Evolutionary conservation across 202 grass and related monocot genomes (phyloP).

Genomic region (Dendrocalamus latiflorus): DNA sequence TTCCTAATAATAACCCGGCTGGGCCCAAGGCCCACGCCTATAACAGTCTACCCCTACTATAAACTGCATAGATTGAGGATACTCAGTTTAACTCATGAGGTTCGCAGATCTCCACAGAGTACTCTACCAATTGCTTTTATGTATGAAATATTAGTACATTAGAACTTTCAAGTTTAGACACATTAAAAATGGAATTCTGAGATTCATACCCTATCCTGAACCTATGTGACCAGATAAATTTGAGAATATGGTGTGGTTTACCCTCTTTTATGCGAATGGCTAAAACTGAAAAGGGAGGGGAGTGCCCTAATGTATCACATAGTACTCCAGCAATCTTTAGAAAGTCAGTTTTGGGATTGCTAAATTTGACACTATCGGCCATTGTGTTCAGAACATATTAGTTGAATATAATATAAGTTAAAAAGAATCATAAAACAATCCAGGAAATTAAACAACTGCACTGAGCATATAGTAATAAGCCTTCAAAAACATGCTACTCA

Average conservation of each 20-base stretch:
- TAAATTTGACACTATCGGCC: background rate
- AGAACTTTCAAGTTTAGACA: background rate
- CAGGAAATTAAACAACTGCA: background rate
- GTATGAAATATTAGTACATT: background rate
- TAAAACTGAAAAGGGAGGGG: background rate
- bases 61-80: background rate
- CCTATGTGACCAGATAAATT: background rate
- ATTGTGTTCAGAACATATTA: background rate
- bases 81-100: background rate
- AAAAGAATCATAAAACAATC: slow-evolving; percentile 17
- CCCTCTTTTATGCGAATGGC: background rate
- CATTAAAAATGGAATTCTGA: background rate
- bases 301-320: background rate
- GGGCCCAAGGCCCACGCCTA: no score
- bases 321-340: background rate
- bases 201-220: background rate
- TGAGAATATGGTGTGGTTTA: background rate
- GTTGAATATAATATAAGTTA: background rate
- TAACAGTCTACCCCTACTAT: background rate
- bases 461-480: slow-evolving; percentile 7
- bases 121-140: background rate
- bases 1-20: no score
- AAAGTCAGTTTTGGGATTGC: background rate
- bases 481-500: background rate
- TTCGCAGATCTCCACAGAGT: background rate